Evolutionary conservation across 2,329 filamentous ascomycete species (phyloP).

Genomic region (Colletotrichum ledebouriae): DNA sequence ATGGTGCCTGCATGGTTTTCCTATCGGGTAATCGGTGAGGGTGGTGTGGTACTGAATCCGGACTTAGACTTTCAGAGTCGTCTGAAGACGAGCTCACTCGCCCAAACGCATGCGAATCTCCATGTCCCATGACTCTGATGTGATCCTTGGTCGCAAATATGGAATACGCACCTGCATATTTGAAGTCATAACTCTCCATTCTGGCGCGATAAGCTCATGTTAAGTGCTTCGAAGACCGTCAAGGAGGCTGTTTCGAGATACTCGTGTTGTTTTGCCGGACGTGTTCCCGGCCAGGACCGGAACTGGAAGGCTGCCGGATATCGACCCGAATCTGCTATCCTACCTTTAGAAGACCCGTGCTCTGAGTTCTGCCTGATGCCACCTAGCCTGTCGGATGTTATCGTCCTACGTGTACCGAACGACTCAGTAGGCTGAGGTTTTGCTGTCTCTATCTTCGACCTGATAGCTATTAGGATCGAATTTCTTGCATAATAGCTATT

Average conservation of each 20-base stretch:
- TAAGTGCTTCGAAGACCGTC: background rate
- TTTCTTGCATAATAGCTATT: too few relatives aligned
- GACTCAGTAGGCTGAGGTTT: too few relatives aligned
- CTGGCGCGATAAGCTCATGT: constrained; percentile 8
- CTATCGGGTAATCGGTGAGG: background rate
- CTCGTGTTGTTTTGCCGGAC: background rate
- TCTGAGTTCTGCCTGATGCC: constrained; percentile 1
- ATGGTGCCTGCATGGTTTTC: background rate
- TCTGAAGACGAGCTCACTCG: background rate
- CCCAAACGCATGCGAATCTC: background rate
- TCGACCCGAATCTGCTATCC: background rate
- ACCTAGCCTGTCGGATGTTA: background rate
- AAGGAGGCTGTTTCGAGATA: background rate
- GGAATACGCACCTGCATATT: background rate
- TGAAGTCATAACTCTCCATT: background rate
- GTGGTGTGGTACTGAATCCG: background rate
- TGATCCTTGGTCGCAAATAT: background rate
- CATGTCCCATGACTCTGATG: constrained; percentile 1
- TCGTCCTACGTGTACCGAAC: too few relatives aligned
- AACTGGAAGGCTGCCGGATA: background rate
- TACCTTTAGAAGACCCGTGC: constrained; percentile 8
- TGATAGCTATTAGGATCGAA: too few relatives aligned
- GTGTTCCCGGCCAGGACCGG: background rate
- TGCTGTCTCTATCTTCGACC: too few relatives aligned
- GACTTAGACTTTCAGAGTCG: background rate